Base-by-base conservation (phyloP, 2,329 filamentous ascomycete genomes). In the Dothideomycetes sp. region DNA sequence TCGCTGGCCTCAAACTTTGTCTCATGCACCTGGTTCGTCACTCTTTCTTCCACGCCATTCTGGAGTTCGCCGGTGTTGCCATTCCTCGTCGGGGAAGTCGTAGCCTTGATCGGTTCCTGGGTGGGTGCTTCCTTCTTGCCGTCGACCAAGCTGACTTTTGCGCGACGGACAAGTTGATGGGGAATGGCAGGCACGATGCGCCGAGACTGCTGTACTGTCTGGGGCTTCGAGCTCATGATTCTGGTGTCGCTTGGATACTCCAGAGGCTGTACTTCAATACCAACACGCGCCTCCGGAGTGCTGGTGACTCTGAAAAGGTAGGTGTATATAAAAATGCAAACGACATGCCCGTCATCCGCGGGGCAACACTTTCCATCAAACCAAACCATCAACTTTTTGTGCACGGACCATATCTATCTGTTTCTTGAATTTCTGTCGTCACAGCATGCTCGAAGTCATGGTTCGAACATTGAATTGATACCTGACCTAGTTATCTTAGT, bases 111-210 rank as follows among this genome's bases (percentile, higher is more conserved):
- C n/a, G n/a, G n/a, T n/a, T n/a, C n/a, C n/a, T n/a, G n/a, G n/a
- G n/a, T n/a, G n/a, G n/a, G n/a, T n/a, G n/a, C n/a, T n/a, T n/a
- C n/a, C n/a, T n/a, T n/a, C n/a, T n/a, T n/a, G n/a, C n/a, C n/a
- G n/a, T n/a, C n/a, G n/a, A n/a, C n/a, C n/a, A 27, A 22, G 15
- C 17, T 31, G 27, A 34, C 32, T 34, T 34, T 36, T 35, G 32
- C 40, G 40, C 27, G 40, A 27, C 40, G 40, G 31, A 30, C 5
- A n/a, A 42, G 33, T 32, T 36, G 40, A 16, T 34, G 40, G 10
- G 40, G 40, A 20, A 42, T 42, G 25, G 32, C 40, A 35, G 40
- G 40, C 32, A 42, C 40, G 32, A 42, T 42, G 40, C 40, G 40
- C 25, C 33, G 19, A 25, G 25, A 11, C 25, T 10, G 5, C 27